Percentiles rank a stretch among this genome's conserved stretches.
Evolutionary conservation across 768 basidiomycete species (phyloP).

Genomic region (Omphalotus guepiniiformis): DNA sequence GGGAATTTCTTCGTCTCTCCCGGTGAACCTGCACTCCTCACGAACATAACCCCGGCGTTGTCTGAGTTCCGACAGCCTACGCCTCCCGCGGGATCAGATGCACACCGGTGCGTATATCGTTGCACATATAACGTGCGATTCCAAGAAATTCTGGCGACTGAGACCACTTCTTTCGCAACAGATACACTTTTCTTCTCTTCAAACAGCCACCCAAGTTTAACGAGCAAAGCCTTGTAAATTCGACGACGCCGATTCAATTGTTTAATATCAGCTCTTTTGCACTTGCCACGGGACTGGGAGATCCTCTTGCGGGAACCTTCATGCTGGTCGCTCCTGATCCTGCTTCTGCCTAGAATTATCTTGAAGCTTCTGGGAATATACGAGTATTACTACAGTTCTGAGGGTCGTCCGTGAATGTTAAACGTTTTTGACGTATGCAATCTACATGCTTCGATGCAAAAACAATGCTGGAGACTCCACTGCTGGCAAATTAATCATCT

Average conservation of each 20-base stretch:
- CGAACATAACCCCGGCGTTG: slow-evolving; percentile 39
- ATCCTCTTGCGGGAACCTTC: slow-evolving; percentile 45
- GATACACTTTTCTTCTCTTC: slow-evolving; percentile 46
- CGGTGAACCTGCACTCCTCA: slow-evolving; percentile 11
- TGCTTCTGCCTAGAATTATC: neutral
- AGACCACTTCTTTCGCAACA: too few relatives aligned
- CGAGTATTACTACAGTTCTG: too few relatives aligned
- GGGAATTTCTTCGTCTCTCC: slow-evolving; percentile 29
- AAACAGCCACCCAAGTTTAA: slow-evolving; percentile 38
- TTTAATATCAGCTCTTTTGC: slow-evolving; percentile 46
- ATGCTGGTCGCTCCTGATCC: slow-evolving; percentile 36
- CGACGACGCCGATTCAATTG: slow-evolving; percentile 26
- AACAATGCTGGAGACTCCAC: too few relatives aligned
- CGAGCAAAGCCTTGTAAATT: slow-evolving; percentile 33
- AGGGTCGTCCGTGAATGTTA: too few relatives aligned
- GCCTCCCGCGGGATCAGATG: slow-evolving; percentile 36
- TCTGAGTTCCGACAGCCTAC: slow-evolving; percentile 36
- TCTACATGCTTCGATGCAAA: too few relatives aligned
- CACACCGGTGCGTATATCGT: slow-evolving; percentile 33
- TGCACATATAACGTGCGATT: neutral
- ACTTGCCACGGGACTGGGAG: slow-evolving; percentile 34
- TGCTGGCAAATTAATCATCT: too few relatives aligned
- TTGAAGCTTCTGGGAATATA: too few relatives aligned
- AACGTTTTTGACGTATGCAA: too few relatives aligned
- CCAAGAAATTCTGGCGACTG: neutral